Base-by-base conservation (phyloP, 371 early-diverging fungal species). In the Entomophthora muscae region DNA sequence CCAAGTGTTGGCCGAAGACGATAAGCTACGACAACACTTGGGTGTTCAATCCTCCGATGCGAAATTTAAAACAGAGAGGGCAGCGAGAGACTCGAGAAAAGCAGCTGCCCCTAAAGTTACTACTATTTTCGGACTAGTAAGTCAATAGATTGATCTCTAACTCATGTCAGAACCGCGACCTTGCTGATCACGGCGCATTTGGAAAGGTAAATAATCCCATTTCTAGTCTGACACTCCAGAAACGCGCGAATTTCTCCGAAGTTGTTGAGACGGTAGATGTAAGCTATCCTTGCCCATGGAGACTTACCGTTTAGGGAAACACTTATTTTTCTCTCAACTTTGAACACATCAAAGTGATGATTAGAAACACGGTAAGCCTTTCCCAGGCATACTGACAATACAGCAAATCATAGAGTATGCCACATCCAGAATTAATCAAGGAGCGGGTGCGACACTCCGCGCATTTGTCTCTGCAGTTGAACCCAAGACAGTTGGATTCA, bases 341-440 rank as follows among this genome's bases (percentile, higher is more conserved):
- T 68, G 85, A 89, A 21, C 79, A 81, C 53, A 87, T 84, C 67
- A 87, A 86, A 64, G 80, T 90, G 64, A 70, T 80, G 24, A 75
- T 86, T 64, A 82, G 93, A 65, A 91, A 88, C 66, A 78, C 75
- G 65, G 83, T 82, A 70, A 30, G 70, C 33, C 26, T 21, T 3
- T n/a, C 1, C 1, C 22, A 24, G 23, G 1, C 26, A 22, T 65
- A 3, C 7, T 23, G 58, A 30, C 26, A 32, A 13, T 68, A 1
- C 57, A 82, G 76, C 72, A 75, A 23, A 71, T 93, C 59, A 78
- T 83, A 12, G 77, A 80, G 42, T 75, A 82, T 63, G 83, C 80
- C 32, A 73, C 76, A n/a, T 72, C 69, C 23, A 78, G 80, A 29
- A 74, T 86, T 70, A 91, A 88, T 71, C 64, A 70, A 1, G 79